Evolutionary conservation across 1,139 yeast genomes (phyloP), one percentile per base, ranked within the genome.

Genomic region (Suhomyces panamericanus): DNA sequence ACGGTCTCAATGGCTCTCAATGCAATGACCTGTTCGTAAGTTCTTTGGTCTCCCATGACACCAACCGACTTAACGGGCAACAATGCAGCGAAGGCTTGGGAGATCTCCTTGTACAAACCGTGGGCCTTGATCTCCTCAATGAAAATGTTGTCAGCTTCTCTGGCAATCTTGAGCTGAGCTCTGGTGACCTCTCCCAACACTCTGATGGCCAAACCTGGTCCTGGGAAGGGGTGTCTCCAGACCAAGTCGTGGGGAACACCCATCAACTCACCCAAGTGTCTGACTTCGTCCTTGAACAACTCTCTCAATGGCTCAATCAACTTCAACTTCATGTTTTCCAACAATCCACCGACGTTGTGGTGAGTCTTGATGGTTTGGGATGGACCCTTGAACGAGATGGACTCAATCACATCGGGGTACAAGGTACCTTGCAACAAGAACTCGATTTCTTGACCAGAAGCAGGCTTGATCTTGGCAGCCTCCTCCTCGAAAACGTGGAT

Each of bases 181-280:
- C 83, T 86, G 50, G 96, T 88, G 53, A 93, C 97, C 73, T 91
- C 98, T 58, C 99, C 99, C 48, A 93, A 77, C 48, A 93, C 95
- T 74, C 99, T 85, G 66, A 93, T 95, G 57, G 98, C 99, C 64
- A 93, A 87, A 75, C 99, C 99, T 66, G 99, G 99, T 65, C 99
- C 99, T 62, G 99, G 99, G 96, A 93, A 93, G 48, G 99, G 99
- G 66, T 93, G 99, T 80, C 99, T 88, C 98, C 99, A 91, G 56
- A 93, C 98, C 59, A 93, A 80, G 59, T 93, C 99, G 63, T 89
- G 95, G 38, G 98, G 95, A 59, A 93, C 95, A 44, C 96, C 97
- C 75, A 93, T 75, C 46, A 95, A 74, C 73, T 89, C 89, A 69
- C 99, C 99, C 60, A 93, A 78, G 60, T 84, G 87, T 73, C 99